Percentiles rank a stretch among this genome's conserved stretches.
Evolutionary conservation across 2,329 filamentous ascomycete species (phyloP).

Genomic region (Podosphaera fusca): DNA sequence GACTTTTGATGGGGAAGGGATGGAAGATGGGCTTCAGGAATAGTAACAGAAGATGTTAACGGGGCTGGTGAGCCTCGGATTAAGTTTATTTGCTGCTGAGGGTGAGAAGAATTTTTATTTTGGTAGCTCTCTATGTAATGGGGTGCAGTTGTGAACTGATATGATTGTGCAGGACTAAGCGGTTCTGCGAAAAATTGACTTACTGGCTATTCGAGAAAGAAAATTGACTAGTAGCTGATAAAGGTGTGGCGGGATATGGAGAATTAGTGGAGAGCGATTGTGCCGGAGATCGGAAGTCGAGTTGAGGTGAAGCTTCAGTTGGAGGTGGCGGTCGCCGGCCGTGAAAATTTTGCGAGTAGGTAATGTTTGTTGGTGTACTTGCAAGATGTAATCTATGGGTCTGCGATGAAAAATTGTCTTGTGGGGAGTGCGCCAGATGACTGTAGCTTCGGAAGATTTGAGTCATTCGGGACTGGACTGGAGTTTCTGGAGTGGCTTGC

Average conservation of each 20-base stretch:
- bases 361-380: constrained; percentile 9
- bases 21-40: constrained; percentile 14
- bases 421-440: constrained; percentile 12
- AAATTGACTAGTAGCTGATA: constrained; percentile 14
- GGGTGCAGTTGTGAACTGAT: constrained; percentile 12
- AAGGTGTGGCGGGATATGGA: constrained; percentile 15
- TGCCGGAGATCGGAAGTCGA: constrained; percentile 21
- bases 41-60: constrained; percentile 16
- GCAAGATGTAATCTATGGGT: constrained; percentile 13
- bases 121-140: constrained; percentile 14
- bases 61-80: constrained; percentile 13
- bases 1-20: constrained; percentile 24
- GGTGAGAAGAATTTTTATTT: constrained; percentile 9
- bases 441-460: constrained; percentile 15
- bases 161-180: constrained; percentile 15
- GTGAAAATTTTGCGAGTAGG: constrained; percentile 14
- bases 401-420: constrained; percentile 13
- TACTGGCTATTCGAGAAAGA: constrained; percentile 14
- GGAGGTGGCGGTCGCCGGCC: constrained; percentile 19
- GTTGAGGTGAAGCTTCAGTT: constrained; percentile 19
- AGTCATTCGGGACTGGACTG: constrained; percentile 12
- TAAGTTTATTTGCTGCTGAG: constrained; percentile 13
- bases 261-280: constrained; percentile 17
- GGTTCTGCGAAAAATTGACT: constrained; percentile 1
- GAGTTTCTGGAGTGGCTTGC: constrained; percentile 14